These are phyloP conservation scores for Hansenula sp. DNA, from an alignment of 1,139 yeast genomes.

Conservation along the genomic window DNA sequence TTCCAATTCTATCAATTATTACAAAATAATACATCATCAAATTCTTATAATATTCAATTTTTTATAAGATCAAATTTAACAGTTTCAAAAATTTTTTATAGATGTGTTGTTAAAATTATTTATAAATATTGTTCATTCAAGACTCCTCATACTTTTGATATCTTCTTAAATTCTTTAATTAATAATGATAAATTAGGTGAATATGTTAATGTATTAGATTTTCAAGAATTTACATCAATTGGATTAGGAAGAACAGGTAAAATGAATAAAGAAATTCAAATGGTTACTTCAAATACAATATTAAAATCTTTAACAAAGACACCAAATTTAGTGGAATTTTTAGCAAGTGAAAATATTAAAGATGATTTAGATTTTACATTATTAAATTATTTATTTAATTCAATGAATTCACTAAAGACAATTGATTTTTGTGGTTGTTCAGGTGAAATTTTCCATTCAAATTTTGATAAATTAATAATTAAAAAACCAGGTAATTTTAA, in stretches of 20 bases:
- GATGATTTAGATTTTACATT: constrained; percentile 68
- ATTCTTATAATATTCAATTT: constrained; percentile 28
- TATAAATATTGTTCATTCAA: constrained; percentile 47
- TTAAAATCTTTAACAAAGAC: constrained; percentile 52
- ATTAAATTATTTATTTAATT: constrained; percentile 55
- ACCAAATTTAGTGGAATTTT: constrained; percentile 70
- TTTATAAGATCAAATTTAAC: constrained; percentile 31
- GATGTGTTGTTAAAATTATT: constrained; percentile 29
- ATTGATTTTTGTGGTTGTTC: constrained; percentile 91
- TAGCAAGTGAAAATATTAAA: constrained; percentile 83
- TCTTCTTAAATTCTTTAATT: constrained; percentile 55
- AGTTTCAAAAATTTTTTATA: constrained; percentile 31
- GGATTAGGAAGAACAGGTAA: constrained; percentile 87
- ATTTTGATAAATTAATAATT: constrained; percentile 44
- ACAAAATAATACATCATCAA: constrained; percentile 33
- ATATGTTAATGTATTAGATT: constrained; percentile 75
- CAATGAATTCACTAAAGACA: constrained; percentile 56
- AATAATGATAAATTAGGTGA: constrained; percentile 50
- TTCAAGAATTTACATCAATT: constrained; percentile 83
- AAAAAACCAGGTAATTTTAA: constrained; percentile 27
- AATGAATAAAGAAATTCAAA: constrained; percentile 88
- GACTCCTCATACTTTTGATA: constrained; percentile 78
- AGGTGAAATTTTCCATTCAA: constrained; percentile 55
- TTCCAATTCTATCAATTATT: constrained; percentile 33
- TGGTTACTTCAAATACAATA: constrained; percentile 77